These are phyloP conservation scores for Gnomoniopsis smithogilvyi DNA, from an alignment of 2,329 filamentous ascomycete genomes.

Conservation along the genomic window DNA sequence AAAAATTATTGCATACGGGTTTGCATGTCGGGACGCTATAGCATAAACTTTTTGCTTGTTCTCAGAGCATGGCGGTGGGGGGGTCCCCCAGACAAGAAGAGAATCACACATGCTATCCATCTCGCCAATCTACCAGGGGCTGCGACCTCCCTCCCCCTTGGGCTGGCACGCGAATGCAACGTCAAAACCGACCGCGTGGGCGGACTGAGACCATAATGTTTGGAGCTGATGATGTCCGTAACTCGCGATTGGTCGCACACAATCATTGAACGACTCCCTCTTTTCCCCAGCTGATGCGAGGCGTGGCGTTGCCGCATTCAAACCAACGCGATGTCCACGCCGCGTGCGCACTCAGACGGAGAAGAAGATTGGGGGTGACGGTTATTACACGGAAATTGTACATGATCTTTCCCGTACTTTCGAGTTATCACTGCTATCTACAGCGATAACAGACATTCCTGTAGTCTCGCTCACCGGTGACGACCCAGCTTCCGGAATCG, in stretches of 20 bases:
- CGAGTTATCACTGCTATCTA: not conserved
- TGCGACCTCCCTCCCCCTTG: not conserved
- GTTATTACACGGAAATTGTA: not conserved
- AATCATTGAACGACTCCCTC: not conserved
- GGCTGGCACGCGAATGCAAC: conserved; percentile 4
- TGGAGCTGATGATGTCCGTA: not conserved
- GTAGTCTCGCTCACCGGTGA: not conserved
- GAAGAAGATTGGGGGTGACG: not conserved
- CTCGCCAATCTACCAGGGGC: not conserved
- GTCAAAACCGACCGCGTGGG: conserved; percentile 3
- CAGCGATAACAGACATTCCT: not conserved
- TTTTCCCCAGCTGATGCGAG: not conserved
- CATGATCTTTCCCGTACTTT: too few relatives aligned
- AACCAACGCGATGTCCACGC: too few relatives aligned
- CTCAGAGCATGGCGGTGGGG: too few relatives aligned
- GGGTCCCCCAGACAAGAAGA: too few relatives aligned
- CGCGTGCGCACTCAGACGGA: not conserved
- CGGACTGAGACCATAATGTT: conserved; percentile 1
- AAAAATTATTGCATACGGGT: too few relatives aligned
- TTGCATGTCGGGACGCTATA: too few relatives aligned
- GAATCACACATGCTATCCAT: too few relatives aligned
- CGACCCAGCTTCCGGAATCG: not conserved
- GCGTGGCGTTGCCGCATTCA: too few relatives aligned
- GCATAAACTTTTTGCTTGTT: too few relatives aligned
- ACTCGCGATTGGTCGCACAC: not conserved